Conservation (phyloP, 2,329 filamentous ascomycete species). For the Pseudogymnoascus sp. region DNA sequence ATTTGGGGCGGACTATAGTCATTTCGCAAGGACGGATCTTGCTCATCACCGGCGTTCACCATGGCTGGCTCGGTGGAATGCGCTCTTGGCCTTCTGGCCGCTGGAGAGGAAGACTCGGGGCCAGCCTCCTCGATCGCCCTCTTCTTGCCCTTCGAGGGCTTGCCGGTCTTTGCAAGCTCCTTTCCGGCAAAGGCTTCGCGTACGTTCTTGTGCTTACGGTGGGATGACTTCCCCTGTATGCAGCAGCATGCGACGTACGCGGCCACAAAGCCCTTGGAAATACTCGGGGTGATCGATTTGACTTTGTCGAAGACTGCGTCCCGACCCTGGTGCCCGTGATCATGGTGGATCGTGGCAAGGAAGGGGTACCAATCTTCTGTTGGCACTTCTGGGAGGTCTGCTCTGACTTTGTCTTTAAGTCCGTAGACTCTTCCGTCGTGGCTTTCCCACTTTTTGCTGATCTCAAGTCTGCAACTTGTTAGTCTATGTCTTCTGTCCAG, state of each 20-base stretch:
- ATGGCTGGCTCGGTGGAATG: not conserved
- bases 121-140: not conserved
- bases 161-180: not conserved
- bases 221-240: not conserved
- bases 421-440: not conserved
- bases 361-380: not conserved
- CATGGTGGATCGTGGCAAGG: not conserved
- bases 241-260: not conserved
- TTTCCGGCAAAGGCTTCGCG: not conserved
- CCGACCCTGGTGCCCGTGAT: not conserved
- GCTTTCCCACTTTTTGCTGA: not conserved
- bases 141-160: not conserved
- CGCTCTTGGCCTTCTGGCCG: not conserved
- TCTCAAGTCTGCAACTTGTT: not conserved
- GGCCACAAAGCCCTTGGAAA: not conserved
- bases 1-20: not conserved
- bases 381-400: not conserved
- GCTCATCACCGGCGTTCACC: not conserved
- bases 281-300: not conserved
- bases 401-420: not conserved
- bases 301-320: not conserved
- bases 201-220: not conserved
- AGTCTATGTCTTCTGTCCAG: not conserved
- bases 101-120: not conserved
- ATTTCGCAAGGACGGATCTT: not conserved